A percentile compares a stretch with the other conserved stretches of the same genome.
Conservation (phyloP, 495 filamentous ascomycete genomes). For the Oleoguttula mirabilis region DNA sequence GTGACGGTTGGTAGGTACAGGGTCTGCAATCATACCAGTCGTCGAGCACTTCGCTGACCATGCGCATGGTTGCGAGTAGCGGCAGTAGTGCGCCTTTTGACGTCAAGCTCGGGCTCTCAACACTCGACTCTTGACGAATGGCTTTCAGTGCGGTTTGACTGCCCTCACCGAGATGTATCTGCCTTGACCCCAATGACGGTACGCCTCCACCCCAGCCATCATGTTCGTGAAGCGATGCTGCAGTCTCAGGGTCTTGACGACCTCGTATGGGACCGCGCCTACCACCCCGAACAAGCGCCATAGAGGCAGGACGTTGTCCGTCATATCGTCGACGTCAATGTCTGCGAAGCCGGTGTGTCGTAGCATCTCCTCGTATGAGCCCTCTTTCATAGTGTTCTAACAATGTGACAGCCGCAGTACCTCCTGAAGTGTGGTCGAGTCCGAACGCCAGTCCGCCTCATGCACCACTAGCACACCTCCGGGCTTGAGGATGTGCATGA, state of each 20-base stretch:
- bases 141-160: too few species aligned
- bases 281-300: conserved; percentile 39
- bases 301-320: conserved; percentile 42
- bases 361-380: conserved; percentile 28
- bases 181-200: conserved; percentile 19
- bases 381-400: conserved; percentile 23
- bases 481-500: conserved; percentile 39
- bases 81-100: too few species aligned
- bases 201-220: conserved; percentile 34
- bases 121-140: too few species aligned
- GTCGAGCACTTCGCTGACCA: too few species aligned
- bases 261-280: conserved; percentile 40
- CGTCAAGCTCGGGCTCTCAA: too few species aligned
- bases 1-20: too few species aligned
- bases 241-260: conserved; percentile 36
- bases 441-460: conserved; percentile 34
- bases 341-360: conserved; percentile 40
- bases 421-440: conserved; percentile 15
- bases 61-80: too few species aligned
- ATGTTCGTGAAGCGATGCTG: conserved; percentile 39
- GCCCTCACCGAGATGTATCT: conserved; percentile 16
- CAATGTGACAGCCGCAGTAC: conserved; percentile 18
- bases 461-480: conserved; percentile 38
- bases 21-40: too few species aligned
- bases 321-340: conserved; percentile 36